Evolutionary conservation across 768 basidiomycete genomes (phyloP), one percentile per base, ranked within the genome.

Genomic region (Hygrocybe coccinea): DNA sequence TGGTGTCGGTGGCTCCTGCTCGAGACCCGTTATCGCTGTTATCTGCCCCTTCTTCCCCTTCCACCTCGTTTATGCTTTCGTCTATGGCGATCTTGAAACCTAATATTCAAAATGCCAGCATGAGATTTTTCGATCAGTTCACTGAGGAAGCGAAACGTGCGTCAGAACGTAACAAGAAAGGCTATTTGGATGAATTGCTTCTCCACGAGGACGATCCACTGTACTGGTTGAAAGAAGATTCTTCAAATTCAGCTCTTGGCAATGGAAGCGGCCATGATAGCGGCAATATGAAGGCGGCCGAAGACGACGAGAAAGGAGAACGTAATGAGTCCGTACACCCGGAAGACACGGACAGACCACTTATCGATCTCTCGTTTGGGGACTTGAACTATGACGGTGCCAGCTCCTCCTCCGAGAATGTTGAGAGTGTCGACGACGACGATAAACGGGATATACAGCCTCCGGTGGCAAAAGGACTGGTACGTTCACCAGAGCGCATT

Each of bases 161-260:
- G 9, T 74, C 79, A 0, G 80, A 81, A 50, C 74, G 71, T 37
- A 82, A 76, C 49, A 73, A 79, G 56, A 76, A 75, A 54, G 74
- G 69, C 21, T 70, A 89, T 5, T 70, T 89, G 48, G 80, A 85
- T 44, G 87, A 90, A 64, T 66, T 89, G 35, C 64, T 89, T 36
- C 61, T 76, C 56, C 81, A 86, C 56, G 79, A 89, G 67, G 84
- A 87, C 50, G 86, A 89, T 65, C 86, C 86, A 1, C 65, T 88
- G 60, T 86, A 83, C 64, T 85, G 83, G 73, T 55, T 82, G 54
- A 70, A 70, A 34, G 66, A 71, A 10, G 44, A 12, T 46, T 25
- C n/a, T 11, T 12, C 51, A 5, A 19, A 54, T n/a, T 48, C 56
- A 46, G 49, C 36, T 39, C 36, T 45, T 17, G 52, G 43, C 38